Evolutionary conservation across 2,329 filamentous ascomycete species (phyloP), one percentile per base, ranked within the genome.

Genomic region (Hypoxylon sp.): DNA sequence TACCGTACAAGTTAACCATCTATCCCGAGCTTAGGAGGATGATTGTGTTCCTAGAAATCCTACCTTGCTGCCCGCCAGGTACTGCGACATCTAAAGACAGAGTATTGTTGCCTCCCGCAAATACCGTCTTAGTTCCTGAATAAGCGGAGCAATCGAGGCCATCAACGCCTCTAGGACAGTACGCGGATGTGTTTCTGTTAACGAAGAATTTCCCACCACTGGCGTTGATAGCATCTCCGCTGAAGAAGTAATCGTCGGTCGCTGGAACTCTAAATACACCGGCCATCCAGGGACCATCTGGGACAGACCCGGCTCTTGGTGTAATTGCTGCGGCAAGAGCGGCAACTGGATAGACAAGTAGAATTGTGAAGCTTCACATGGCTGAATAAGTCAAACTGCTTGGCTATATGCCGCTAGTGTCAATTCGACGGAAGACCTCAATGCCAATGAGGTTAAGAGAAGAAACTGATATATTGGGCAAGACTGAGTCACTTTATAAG

Each of bases 171-270:
- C 23, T 30, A 1, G 72, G 72, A 37, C 72, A 73, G 54, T 72
- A 71, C 1, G 70, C 66, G n/a, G 62, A 63, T 1, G 71, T 60
- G 50, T 55, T 8, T 34, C 29, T 70, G 57, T 73, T 67, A 41
- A 73, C 43, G 54, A 57, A 74, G 61, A 74, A 74, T 57, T 71
- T 73, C 16, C 65, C 65, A n/a, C 67, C 67, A 39, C 61, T 72
- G 32, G 72, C 72, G 5, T 71, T 71, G 39, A 74, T 72, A 16
- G 41, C 32, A 14, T 48, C 39, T 12, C 70, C 70, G 27, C 16
- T 0, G 56, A 71, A 72, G n/a, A 53, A 52, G 19, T 32, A 0
- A 25, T 66, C 60, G 21, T 29, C 41, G 4, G 3, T 45, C 8
- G 34, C 4, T 14, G 59, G 54, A 1, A 29, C 3, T 41, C 48